A percentile compares a stretch with the other conserved stretches of the same genome.
These are phyloP conservation scores for maize (Zea mays) DNA, from an alignment of 176 grass and related monocot genomes.

Conservation along the genomic window DNA sequence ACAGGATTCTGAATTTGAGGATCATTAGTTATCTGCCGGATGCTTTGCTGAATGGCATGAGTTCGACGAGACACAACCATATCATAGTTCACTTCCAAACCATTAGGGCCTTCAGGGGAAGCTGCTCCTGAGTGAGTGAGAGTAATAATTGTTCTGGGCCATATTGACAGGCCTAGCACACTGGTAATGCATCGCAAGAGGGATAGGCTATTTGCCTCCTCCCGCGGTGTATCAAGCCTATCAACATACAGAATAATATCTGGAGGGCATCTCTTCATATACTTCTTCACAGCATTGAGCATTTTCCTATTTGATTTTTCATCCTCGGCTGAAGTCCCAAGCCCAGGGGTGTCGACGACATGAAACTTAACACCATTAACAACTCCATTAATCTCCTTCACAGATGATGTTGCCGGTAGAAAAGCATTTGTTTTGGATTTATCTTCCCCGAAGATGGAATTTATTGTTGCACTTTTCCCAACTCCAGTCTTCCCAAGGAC, in stretches of 20 bases:
- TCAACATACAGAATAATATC: constrained; percentile 89
- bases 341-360: constrained; percentile 84
- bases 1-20: constrained; percentile 61
- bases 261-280: constrained; percentile 69
- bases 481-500: constrained; percentile 87
- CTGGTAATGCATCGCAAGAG: constrained; percentile 66
- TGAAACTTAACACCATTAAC: constrained; percentile 75
- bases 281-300: constrained; percentile 74
- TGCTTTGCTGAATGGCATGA: constrained; percentile 65
- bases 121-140: constrained; percentile 80
- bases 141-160: constrained; percentile 67
- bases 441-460: constrained; percentile 83
- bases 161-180: constrained; percentile 65
- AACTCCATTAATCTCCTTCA: constrained; percentile 64
- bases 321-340: constrained; percentile 59
- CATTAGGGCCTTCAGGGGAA: constrained; percentile 77
- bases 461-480: constrained; percentile 93
- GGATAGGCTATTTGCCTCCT: constrained; percentile 59
- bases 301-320: constrained; percentile 68
- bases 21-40: constrained; percentile 63
- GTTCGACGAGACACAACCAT: constrained; percentile 53
- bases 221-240: constrained; percentile 65
- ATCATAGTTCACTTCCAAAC: constrained; percentile 66
- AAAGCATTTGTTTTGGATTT: constrained; percentile 71
- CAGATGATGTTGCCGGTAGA: constrained; percentile 50